Conservation (phyloP, 1,139 yeast species). For the Ashbya aceris region DNA sequence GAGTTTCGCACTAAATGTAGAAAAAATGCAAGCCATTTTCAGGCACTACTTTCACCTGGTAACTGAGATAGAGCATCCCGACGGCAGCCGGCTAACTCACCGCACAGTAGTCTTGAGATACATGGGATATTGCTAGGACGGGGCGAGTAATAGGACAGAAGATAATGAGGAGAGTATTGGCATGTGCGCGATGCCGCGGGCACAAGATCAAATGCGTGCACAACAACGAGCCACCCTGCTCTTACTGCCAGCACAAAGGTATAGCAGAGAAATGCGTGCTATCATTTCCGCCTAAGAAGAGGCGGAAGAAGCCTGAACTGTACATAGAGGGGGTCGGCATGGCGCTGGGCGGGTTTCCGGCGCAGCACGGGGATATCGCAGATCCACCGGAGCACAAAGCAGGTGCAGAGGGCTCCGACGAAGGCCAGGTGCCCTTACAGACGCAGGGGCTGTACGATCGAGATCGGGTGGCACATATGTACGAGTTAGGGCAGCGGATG, state of each 20-base stretch:
- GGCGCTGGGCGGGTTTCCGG: neutral
- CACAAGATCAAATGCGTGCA: constrained; percentile 12
- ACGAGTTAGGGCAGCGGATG: neutral
- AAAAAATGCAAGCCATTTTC: too few relatives aligned
- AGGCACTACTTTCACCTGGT: too few relatives aligned
- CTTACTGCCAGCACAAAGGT: constrained; percentile 9
- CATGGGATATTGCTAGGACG: neutral
- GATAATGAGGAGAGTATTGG: constrained; percentile 8
- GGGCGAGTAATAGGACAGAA: neutral
- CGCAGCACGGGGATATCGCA: too few relatives aligned
- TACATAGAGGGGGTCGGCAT: neutral
- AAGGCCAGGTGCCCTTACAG: too few relatives aligned
- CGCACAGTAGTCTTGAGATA: too few relatives aligned
- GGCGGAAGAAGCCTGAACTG: constrained; percentile 2
- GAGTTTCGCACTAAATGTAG: too few relatives aligned
- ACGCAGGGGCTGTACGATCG: too few relatives aligned
- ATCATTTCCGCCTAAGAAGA: constrained; percentile 9
- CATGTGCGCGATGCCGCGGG: constrained; percentile 11
- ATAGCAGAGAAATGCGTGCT: constrained; percentile 10
- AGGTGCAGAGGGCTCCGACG: too few relatives aligned
- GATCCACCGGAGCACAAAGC: too few relatives aligned
- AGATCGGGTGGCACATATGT: too few relatives aligned
- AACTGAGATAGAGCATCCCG: too few relatives aligned
- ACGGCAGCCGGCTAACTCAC: too few relatives aligned
- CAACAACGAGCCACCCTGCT: constrained; percentile 10